Conservation (phyloP, 2,329 filamentous ascomycete species). For the Pseudogymnoascus sp. region DNA sequence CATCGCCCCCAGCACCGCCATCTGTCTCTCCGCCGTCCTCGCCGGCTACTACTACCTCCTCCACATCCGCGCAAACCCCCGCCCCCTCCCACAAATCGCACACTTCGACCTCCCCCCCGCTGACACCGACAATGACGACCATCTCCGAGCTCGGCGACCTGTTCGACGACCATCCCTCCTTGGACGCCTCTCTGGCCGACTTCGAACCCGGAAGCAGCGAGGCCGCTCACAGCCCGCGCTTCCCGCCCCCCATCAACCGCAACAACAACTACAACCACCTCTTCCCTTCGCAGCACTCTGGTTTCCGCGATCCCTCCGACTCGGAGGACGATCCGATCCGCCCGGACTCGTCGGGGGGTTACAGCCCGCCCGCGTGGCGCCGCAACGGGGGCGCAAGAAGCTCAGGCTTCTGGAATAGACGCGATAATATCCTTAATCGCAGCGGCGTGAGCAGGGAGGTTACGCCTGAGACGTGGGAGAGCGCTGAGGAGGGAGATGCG, state of each 20-base stretch:
- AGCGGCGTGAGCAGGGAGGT: conserved; percentile 43
- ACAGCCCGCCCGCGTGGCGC: conserved; percentile 58
- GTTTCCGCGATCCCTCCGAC: conserved; percentile 44
- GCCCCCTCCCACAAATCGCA: conserved; percentile 9
- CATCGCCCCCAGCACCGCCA: conserved; percentile 25
- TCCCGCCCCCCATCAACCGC: neutral
- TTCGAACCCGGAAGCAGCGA: conserved; percentile 44
- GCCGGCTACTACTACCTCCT: conserved; percentile 25
- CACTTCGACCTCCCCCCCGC: neutral
- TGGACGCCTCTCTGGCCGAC: conserved; percentile 52
- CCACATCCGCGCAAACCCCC: conserved; percentile 21
- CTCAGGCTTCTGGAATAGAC: conserved; percentile 41
- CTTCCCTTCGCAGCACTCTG: conserved; percentile 50
- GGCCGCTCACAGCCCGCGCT: conserved; percentile 16
- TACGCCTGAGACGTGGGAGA: conserved; percentile 49
- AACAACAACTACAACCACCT: conserved; percentile 15
- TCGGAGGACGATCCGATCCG: conserved; percentile 27
- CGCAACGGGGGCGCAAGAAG: conserved; percentile 33
- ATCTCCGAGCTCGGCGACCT: conserved; percentile 39
- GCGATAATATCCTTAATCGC: conserved; percentile 40
- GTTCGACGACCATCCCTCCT: conserved; percentile 49
- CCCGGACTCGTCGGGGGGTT: conserved; percentile 41
- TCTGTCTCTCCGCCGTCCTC: conserved; percentile 21
- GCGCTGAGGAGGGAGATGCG: conserved; percentile 37
- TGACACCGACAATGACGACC: conserved; percentile 20